These are phyloP conservation scores for Arctium minus DNA, from an alignment of 129 eudicot species.

Conservation along the genomic window DNA sequence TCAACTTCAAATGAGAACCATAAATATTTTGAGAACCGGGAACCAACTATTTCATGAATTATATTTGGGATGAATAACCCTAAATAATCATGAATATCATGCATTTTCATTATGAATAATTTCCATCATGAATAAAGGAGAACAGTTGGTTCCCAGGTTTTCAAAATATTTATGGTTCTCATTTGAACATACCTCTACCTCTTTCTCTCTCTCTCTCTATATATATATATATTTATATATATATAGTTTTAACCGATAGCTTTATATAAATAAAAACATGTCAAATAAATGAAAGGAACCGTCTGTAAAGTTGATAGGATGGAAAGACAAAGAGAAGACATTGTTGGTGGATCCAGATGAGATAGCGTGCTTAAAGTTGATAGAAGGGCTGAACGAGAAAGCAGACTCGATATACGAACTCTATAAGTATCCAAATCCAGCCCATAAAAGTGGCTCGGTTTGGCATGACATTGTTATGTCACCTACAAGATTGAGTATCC, in stretches of 20 bases:
- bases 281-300: conserved; percentile 5
- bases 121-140: background rate
- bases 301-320: conserved; percentile 72
- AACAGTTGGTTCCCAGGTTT: background rate
- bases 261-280: background rate
- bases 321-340: conserved; percentile 93
- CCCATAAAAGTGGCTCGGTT: conserved; percentile 54
- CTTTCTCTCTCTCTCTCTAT: background rate
- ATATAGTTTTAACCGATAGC: background rate
- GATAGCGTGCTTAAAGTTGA: conserved; percentile 53
- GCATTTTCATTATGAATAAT: too few relatives aligned
- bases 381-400: conserved; percentile 57
- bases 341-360: conserved; percentile 92
- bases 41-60: too few relatives aligned
- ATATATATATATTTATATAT: background rate
- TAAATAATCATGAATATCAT: too few relatives aligned
- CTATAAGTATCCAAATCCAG: conserved; percentile 59
- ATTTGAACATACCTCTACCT: background rate
- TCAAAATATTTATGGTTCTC: background rate
- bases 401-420: conserved; percentile 77
- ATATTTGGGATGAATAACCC: too few relatives aligned
- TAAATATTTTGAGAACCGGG: too few relatives aligned
- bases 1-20: background rate
- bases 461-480: conserved; percentile 95
- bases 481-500: conserved; percentile 81